Base-by-base conservation (phyloP, 73 alveolate genomes). In the Symbiodinium natans region DNA sequence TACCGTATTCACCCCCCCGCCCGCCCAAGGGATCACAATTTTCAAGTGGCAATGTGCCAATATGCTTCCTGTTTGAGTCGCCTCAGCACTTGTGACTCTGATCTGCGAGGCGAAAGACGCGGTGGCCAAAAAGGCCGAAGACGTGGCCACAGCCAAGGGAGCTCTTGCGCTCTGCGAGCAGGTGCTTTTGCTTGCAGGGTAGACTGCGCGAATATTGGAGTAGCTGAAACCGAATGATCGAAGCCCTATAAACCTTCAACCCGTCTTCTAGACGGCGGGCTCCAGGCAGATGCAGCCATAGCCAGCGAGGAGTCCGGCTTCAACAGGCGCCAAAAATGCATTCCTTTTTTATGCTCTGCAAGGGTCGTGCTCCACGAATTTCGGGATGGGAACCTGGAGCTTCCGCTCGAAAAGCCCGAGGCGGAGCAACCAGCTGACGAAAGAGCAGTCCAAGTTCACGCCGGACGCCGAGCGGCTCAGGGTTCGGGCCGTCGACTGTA, bases 401-500 rank as follows among this genome's bases (percentile, higher is more conserved):
- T n/a, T n/a, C n/a, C n/a, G 87, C 59, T 5, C 87, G 33, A 38
- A 36, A 29, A 29, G 38, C 38, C 46, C 56, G 38, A 88, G 95
- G 95, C 95, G 95, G 43, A 85, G 85, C 29, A 86, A 63, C 31
- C 95, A 88, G 86, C 77, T 29, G 8, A 82, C 41, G 33, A 88
- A 88, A 73, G 95, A 88, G 56, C 95, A 88, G 86, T 39, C 38
- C 42, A 88, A 88, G 43, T 88, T 63, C 95, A 88, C 95, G 82
- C 5, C 2, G 39, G 94, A 39, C 25, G 52, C 82, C 38, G 3
- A 25, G n/a, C n/a, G n/a, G 48, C 56, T 7, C 82, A 10, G 68
- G 48, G 39, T 29, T 23, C 82, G n/a, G 17, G 68, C 68, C 29
- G n/a, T n/a, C n/a, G n/a, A n/a, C n/a, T n/a, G n/a, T n/a, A n/a